phyloP scores from a whole-genome alignment of 495 filamentous ascomycete species.

The Penicillium taxi region DNA sequence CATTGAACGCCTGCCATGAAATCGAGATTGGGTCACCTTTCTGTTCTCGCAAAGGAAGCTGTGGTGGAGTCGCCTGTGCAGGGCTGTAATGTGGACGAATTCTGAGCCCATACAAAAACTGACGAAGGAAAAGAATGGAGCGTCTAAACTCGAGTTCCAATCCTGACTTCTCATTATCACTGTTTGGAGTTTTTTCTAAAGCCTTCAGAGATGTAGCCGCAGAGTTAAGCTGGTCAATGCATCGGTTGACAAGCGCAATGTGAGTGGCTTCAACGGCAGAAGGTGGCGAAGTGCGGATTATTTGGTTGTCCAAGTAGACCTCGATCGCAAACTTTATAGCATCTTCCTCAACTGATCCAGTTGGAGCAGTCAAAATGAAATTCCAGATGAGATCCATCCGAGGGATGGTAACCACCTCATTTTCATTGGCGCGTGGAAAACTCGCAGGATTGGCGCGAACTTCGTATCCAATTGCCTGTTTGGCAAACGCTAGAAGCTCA shows the following conservation, averaged over 20 bases:
- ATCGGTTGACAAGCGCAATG: slow-evolving; percentile 66
- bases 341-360: slow-evolving; percentile 57
- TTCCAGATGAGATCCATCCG: slow-evolving; percentile 78
- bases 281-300: slow-evolving; percentile 32
- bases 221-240: slow-evolving; percentile 62
- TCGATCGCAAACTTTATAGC: slow-evolving; percentile 65
- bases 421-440: slow-evolving; percentile 29
- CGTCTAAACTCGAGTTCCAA: slow-evolving; percentile 59
- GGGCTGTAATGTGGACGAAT: slow-evolving; percentile 47
- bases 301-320: slow-evolving; percentile 57
- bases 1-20: slow-evolving; percentile 66
- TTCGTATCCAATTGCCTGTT: slow-evolving; percentile 43
- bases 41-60: slow-evolving; percentile 31
- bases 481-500: slow-evolving; percentile 61
- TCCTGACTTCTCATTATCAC: slow-evolving; percentile 35
- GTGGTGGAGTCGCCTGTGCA: slow-evolving; percentile 30
- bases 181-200: slow-evolving; percentile 31
- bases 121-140: slow-evolving; percentile 52
- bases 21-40: slow-evolving; percentile 57
- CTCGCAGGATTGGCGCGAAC: slow-evolving; percentile 34
- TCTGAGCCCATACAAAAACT: slow-evolving; percentile 48
- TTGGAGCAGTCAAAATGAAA: slow-evolving; percentile 63
- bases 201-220: slow-evolving; percentile 56
- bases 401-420: slow-evolving; percentile 44
- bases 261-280: slow-evolving; percentile 61